Conservation (phyloP, 257 asterid species). For the Penstemon davidsonii region DNA sequence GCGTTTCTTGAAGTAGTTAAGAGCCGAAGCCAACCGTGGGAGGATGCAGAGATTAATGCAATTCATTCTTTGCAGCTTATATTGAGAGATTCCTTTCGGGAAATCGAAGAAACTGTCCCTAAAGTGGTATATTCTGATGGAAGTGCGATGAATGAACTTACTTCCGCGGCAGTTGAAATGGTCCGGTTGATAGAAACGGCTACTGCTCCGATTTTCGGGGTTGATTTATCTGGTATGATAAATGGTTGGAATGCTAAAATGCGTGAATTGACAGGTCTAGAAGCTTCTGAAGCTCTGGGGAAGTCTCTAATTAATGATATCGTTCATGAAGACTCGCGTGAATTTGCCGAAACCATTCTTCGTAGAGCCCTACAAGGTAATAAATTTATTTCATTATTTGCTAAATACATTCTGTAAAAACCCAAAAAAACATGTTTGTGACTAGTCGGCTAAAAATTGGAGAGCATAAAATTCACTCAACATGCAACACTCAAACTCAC, state of each 20-base stretch:
- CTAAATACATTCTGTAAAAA: neutral
- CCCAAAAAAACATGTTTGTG: neutral
- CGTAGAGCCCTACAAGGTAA: slow-evolving; percentile 58
- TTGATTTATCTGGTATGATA: slow-evolving; percentile 49
- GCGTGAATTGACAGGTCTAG: slow-evolving; percentile 59
- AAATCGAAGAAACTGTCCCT: slow-evolving; percentile 30
- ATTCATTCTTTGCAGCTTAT: slow-evolving; percentile 67
- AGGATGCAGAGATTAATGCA: slow-evolving; percentile 54
- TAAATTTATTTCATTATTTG: slow-evolving; percentile 8
- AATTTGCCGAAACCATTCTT: slow-evolving; percentile 40
- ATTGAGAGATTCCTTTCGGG: slow-evolving; percentile 49
- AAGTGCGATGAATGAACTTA: slow-evolving; percentile 37
- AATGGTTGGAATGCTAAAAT: slow-evolving; percentile 75
- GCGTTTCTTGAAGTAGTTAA: slow-evolving; percentile 63
- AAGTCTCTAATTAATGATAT: slow-evolving; percentile 45
- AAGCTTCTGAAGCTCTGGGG: slow-evolving; percentile 52
- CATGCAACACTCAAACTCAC: too few relatives aligned
- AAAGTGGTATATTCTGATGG: slow-evolving; percentile 25
- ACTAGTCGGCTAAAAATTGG: too few relatives aligned
- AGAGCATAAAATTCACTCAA: too few relatives aligned
- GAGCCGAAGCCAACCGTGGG: slow-evolving; percentile 58
- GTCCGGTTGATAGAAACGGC: slow-evolving; percentile 63
- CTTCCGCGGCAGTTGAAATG: slow-evolving; percentile 52
- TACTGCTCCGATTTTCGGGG: slow-evolving; percentile 64
- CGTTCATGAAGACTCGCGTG: slow-evolving; percentile 53